phyloP scores from a whole-genome alignment of 2,329 filamentous ascomycete species.

The Trichoderma arundinaceum region DNA sequence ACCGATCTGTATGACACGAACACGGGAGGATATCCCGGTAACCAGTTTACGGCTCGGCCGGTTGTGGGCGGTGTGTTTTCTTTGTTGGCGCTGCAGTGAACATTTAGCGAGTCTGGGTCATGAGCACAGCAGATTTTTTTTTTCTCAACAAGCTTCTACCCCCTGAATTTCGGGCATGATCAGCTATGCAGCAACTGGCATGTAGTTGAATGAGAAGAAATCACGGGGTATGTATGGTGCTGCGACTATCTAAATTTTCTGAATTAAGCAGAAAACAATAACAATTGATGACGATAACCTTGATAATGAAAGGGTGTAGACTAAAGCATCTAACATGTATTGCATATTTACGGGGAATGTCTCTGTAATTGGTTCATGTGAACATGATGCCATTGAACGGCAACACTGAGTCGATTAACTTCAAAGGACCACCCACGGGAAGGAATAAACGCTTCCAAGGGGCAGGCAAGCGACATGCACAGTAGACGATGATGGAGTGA shows the following conservation, averaged over 20 bases:
- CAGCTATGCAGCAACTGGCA: neutral
- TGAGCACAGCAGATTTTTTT: conserved; percentile 18
- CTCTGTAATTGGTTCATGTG: no score
- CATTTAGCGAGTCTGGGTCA: conserved; percentile 11
- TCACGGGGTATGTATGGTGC: neutral
- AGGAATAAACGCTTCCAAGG: neutral
- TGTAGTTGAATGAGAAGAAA: neutral
- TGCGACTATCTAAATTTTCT: no score
- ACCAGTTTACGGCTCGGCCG: conserved; percentile 75
- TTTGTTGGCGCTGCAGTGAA: conserved; percentile 65
- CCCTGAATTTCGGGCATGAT: neutral
- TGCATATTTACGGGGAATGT: neutral
- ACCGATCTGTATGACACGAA: conserved; percentile 80
- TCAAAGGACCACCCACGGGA: conserved; percentile 8
- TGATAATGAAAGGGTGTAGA: neutral
- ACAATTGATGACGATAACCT: no score
- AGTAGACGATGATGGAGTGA: neutral
- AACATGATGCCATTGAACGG: neutral
- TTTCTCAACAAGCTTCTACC: neutral
- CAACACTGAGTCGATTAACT: neutral
- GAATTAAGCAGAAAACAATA: no score
- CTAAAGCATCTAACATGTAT: neutral
- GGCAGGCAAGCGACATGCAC: neutral
- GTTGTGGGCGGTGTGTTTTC: conserved; percentile 84
- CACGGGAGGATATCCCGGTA: conserved; percentile 67